These are phyloP conservation scores for Tuber melanosporum DNA, from an alignment of 495 filamentous ascomycete species.

Conservation along the genomic window DNA sequence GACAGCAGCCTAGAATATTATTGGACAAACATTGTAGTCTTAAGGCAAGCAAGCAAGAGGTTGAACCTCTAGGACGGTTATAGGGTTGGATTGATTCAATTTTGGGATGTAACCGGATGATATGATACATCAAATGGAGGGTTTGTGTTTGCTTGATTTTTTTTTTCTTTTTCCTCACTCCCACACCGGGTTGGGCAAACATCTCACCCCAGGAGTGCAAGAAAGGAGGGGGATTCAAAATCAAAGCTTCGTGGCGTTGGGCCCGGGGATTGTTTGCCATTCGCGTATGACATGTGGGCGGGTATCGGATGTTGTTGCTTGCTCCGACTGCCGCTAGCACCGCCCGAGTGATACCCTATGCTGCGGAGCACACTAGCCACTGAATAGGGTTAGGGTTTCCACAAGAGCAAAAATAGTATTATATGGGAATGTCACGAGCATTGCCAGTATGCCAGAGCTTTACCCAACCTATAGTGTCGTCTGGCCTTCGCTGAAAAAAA, in stretches of 20 bases:
- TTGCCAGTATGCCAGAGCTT: not conserved
- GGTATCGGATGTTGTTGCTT: not conserved
- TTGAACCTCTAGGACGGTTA: not conserved
- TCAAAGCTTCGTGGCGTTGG: not conserved
- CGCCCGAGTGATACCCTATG: not conserved
- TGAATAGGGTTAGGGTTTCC: not conserved
- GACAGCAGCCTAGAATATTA: not conserved
- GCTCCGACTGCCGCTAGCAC: not conserved
- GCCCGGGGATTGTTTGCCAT: not conserved
- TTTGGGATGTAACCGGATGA: not conserved
- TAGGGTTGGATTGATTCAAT: constrained; percentile 20
- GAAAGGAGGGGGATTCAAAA: not conserved
- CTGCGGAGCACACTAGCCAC: not conserved
- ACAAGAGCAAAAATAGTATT: not conserved
- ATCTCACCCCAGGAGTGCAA: not conserved
- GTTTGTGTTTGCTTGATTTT: constrained; percentile 18
- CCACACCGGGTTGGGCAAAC: not conserved
- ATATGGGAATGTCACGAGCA: not conserved
- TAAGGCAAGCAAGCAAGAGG: not conserved
- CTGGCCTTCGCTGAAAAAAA: not conserved
- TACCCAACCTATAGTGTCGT: not conserved
- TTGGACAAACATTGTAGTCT: not conserved
- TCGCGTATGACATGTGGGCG: not conserved
- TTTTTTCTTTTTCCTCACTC: not conserved
- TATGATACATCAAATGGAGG: not conserved